These are phyloP conservation scores for Tuber magnatum DNA, from an alignment of 495 filamentous ascomycete species.

Conservation along the genomic window DNA sequence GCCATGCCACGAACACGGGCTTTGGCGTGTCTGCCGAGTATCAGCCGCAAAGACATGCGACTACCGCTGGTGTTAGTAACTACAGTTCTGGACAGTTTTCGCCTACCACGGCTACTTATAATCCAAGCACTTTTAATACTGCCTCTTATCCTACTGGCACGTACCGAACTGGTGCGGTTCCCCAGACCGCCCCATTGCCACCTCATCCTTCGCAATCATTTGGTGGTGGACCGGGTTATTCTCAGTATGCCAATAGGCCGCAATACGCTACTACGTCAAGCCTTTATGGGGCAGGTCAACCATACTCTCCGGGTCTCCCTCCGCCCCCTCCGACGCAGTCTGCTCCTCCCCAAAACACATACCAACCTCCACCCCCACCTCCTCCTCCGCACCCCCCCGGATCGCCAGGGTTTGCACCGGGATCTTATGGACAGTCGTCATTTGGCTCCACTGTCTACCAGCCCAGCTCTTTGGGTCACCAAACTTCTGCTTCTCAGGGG, in stretches of 20 bases:
- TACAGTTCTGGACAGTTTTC: slow-evolving; percentile 32
- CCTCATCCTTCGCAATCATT: slow-evolving; percentile 22
- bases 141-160: slow-evolving; percentile 34
- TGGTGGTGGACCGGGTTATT: slow-evolving; percentile 16
- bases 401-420: slow-evolving; percentile 32
- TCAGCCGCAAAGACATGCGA: slow-evolving; percentile 33
- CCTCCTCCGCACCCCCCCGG: slow-evolving; percentile 37
- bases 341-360: slow-evolving; percentile 31
- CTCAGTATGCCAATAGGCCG: slow-evolving; percentile 34
- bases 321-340: slow-evolving; percentile 32
- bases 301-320: slow-evolving; percentile 38
- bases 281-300: slow-evolving; percentile 26
- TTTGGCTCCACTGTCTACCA: slow-evolving; percentile 28
- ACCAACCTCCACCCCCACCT: slow-evolving; percentile 38
- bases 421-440: slow-evolving; percentile 22
- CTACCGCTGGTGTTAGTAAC: slow-evolving; percentile 21
- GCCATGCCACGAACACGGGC: slow-evolving; percentile 36
- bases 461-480: background rate
- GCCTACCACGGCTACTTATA: slow-evolving; percentile 35
- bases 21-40: slow-evolving; percentile 30
- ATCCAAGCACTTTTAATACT: slow-evolving; percentile 37
- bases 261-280: slow-evolving; percentile 34
- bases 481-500: background rate
- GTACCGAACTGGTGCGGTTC: slow-evolving; percentile 22
- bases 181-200: slow-evolving; percentile 14